Evolutionary conservation across 179 eudicot species (phyloP).

Genomic region (Silene vulgaris): DNA sequence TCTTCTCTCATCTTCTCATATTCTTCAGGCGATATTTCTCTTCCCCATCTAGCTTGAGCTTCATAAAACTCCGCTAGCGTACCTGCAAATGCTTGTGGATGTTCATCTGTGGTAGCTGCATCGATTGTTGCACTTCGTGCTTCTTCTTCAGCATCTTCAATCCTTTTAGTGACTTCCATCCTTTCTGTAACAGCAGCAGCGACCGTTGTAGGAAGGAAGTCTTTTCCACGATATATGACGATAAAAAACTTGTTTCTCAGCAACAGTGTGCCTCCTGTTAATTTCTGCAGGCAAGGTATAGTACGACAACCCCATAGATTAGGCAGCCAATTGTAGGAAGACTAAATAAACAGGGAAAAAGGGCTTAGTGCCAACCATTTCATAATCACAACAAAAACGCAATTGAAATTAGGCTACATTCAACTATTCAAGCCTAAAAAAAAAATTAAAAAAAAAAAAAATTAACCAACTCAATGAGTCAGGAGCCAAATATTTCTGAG

Average conservation of each 20-base stretch:
- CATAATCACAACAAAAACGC: background rate
- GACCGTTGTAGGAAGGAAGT: slow-evolving; percentile 77
- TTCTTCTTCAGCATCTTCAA: slow-evolving; percentile 81
- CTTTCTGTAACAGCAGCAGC: slow-evolving; percentile 83
- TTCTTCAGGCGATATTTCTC: slow-evolving; percentile 66
- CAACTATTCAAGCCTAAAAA: background rate
- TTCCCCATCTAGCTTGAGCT: slow-evolving; percentile 91
- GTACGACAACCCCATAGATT: slow-evolving; percentile 4
- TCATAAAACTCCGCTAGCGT: slow-evolving; percentile 90
- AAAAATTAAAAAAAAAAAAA: background rate
- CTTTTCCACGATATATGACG: slow-evolving; percentile 89
- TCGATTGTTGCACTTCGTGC: slow-evolving; percentile 45
- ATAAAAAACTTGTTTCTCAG: slow-evolving; percentile 88
- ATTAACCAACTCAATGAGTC: background rate
- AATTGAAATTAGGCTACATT: background rate
- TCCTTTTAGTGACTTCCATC: slow-evolving; percentile 72
- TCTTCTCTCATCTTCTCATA: slow-evolving; percentile 64
- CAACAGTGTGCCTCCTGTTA: slow-evolving; percentile 89
- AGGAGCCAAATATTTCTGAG: background rate
- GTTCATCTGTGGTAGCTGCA: slow-evolving; percentile 34
- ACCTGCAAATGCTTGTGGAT: slow-evolving; percentile 57
- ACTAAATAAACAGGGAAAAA: background rate
- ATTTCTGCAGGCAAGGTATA: slow-evolving; percentile 41
- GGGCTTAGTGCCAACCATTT: background rate
- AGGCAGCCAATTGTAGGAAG: slow-evolving; percentile 6